phyloP scores from a whole-genome alignment of 1,284 basidiomycete genomes.

The Psilocybe mexicana region DNA sequence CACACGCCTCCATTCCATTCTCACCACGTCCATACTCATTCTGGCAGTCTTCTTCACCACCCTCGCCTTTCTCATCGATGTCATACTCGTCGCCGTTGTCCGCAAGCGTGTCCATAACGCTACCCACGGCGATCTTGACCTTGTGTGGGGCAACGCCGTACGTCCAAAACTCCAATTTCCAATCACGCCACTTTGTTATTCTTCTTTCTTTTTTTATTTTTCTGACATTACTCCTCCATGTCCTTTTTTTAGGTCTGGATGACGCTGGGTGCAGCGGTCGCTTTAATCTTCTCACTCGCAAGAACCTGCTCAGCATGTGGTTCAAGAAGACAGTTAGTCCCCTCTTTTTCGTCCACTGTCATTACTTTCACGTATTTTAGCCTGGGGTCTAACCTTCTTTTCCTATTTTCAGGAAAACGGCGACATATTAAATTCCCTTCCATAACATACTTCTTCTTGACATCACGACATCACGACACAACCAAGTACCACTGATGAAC shows the following conservation, averaged over 20 bases:
- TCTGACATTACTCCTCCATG: not conserved
- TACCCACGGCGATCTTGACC: conserved; percentile 39
- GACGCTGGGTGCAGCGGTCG: conserved; percentile 48
- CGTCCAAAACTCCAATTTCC: conserved; percentile 26
- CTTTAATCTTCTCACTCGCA: conserved; percentile 47
- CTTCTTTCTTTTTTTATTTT: conserved; percentile 12
- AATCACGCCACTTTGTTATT: conserved; percentile 7
- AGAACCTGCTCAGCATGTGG: conserved; percentile 39
- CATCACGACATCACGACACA: conserved; percentile 15
- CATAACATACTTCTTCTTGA: conserved; percentile 6
- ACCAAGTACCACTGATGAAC: not conserved
- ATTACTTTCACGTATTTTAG: conserved; percentile 4
- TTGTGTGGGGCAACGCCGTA: conserved; percentile 51
- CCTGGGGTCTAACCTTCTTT: conserved; percentile 4
- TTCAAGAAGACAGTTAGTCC: conserved; percentile 15
- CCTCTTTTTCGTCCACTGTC: not conserved
- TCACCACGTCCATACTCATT: conserved; percentile 34
- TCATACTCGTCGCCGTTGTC: conserved; percentile 49
- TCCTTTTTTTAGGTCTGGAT: conserved; percentile 47
- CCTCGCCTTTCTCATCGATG: conserved; percentile 54
- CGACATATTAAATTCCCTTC: conserved; percentile 15
- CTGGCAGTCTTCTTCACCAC: conserved; percentile 48
- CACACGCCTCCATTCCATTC: conserved; percentile 33
- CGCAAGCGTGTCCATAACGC: conserved; percentile 42
- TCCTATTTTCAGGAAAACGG: conserved; percentile 12